These are phyloP conservation scores for Pseudogymnoascus sp. DNA, from an alignment of 2,329 filamentous ascomycete species.

Conservation along the genomic window DNA sequence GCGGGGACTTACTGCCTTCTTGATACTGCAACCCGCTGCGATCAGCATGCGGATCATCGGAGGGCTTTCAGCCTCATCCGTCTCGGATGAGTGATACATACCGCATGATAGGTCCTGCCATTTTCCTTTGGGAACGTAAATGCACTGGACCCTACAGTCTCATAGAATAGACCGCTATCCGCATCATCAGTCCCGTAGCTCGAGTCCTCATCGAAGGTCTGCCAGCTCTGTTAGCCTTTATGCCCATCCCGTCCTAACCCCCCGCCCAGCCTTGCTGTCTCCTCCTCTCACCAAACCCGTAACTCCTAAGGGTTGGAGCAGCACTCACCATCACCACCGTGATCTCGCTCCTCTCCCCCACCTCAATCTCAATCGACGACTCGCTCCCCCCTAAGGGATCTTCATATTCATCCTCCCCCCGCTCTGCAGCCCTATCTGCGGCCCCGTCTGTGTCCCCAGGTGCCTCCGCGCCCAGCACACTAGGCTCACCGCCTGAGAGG, in stretches of 20 bases:
- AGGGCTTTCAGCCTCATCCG: not conserved
- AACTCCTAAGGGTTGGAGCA: not conserved
- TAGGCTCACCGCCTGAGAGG: not conserved
- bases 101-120: slow-evolving; percentile 4
- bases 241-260: not conserved
- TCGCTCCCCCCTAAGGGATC: not conserved
- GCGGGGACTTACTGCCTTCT: slow-evolving; percentile 6
- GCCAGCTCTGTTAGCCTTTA: not conserved
- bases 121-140: not conserved
- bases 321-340: slow-evolving; percentile 1
- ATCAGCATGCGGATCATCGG: not conserved
- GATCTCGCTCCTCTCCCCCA: not conserved
- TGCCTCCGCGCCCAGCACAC: not conserved
- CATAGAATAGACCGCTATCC: not conserved
- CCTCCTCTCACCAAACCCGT: not conserved
- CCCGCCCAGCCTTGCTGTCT: not conserved
- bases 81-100: not conserved
- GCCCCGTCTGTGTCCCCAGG: not conserved
- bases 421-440: not conserved
- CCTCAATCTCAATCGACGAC: not conserved
- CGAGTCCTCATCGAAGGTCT: not conserved
- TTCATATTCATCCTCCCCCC: not conserved
- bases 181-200: slow-evolving; percentile 4
- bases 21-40: not conserved
- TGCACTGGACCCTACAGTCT: slow-evolving; percentile 1